Evolutionary conservation across 2,329 filamentous ascomycete genomes (phyloP), one percentile per base, ranked within the genome.

Genomic region (Fusarium sp.): DNA sequence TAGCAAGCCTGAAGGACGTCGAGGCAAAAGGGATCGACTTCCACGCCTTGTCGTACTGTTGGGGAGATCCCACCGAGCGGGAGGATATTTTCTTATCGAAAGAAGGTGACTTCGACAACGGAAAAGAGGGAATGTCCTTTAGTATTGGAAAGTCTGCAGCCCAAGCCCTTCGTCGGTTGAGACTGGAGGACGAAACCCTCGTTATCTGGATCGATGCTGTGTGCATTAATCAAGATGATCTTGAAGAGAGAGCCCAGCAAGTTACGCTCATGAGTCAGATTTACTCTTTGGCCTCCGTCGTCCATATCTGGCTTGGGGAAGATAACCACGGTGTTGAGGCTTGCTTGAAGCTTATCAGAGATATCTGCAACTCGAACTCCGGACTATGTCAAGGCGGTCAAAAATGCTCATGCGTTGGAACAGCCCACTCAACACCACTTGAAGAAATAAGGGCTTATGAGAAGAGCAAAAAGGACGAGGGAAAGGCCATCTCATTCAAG

Each of bases 151-250:
- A 57, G 4, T 49, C 72, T 1, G 65, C 67, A 8, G 60, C 70
- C 2, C 52, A 69, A 13, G 72, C 66, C 1, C 25, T 75, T 9
- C 61, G 69, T 0, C 60, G 66, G 0, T 13, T 75, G 16, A 50
- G 73, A 5, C 10, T 12, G 1, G 25, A 47, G 0, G 9, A 33
- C 0, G 6, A 64, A 4, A 33, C 19, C 0, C n/a, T 75, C 1
- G 46, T 35, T 3, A 69, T 75, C 10, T 76, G 74, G 74, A 63
- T 76, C 13, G 74, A 76, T n/a, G 74, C 74, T 1, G 60, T 76
- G 3, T 76, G 74, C 32, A 76, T 76, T 9, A 76, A 76, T 10
- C 74, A 76, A 21, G 72, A 71, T 4, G 60, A 76, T 9, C 50
- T 73, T 0, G 54, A 66, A 25, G 74, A 76, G 15, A 56, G 74